phyloP scores from a whole-genome alignment of 306 rosid genomes.

The Crataegus laevigata region DNA sequence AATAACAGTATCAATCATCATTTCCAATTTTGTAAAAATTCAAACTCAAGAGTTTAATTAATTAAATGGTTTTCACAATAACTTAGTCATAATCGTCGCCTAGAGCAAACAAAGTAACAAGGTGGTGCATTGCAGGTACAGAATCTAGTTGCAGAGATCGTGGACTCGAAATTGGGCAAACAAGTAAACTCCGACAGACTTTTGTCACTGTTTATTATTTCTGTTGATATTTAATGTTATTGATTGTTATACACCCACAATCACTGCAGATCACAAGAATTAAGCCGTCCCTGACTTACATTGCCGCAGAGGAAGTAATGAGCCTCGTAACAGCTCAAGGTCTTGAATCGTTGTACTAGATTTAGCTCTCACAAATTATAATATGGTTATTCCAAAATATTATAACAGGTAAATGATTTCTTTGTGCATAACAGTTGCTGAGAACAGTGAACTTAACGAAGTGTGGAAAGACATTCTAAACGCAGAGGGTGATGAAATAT shows the following conservation, averaged over 20 bases:
- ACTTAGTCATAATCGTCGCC: neutral
- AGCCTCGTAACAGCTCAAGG: slow-evolving; percentile 99
- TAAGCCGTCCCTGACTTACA: slow-evolving; percentile 73
- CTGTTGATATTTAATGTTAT: neutral
- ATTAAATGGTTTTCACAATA: slow-evolving; percentile 2
- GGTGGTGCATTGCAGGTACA: slow-evolving; percentile 56
- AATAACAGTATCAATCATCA: neutral
- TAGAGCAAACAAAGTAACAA: slow-evolving; percentile 9
- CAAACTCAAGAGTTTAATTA: neutral
- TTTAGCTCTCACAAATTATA: neutral
- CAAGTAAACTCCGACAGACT: slow-evolving; percentile 46
- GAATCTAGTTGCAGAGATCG: slow-evolving; percentile 85
- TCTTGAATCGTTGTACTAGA: slow-evolving; percentile 19
- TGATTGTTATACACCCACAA: neutral
- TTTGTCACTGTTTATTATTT: neutral
- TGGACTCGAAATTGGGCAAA: slow-evolving; percentile 84
- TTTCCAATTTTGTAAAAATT: neutral
- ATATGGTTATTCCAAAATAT: neutral
- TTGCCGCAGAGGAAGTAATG: slow-evolving; percentile 92
- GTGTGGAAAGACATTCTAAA: slow-evolving; percentile 92
- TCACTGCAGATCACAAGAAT: slow-evolving; percentile 61
- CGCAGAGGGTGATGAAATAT: slow-evolving; percentile 96
- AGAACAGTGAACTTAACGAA: slow-evolving; percentile 72
- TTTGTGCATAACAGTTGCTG: slow-evolving; percentile 58
- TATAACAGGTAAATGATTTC: slow-evolving; percentile 6